phyloP scores from a whole-genome alignment of 108 stramenopile genomes.

The Schizochytrium sp. region DNA sequence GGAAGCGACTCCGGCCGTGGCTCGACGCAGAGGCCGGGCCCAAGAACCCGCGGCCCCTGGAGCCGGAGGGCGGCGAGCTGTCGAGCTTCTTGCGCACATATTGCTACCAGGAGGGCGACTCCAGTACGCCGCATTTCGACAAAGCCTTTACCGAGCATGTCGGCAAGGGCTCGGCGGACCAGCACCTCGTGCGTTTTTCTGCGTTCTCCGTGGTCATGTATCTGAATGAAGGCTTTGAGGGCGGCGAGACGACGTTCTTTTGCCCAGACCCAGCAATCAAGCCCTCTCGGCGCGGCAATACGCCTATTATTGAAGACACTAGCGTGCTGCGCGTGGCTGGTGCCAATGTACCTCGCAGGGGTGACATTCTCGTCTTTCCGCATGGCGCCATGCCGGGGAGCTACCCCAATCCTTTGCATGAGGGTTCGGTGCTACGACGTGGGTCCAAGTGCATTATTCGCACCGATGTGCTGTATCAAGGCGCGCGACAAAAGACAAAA shows the following conservation, averaged over 20 bases:
- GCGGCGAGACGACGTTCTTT: slow-evolving; percentile 75
- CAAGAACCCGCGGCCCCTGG: not conserved
- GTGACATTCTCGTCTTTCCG: not conserved
- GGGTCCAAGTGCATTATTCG: not conserved
- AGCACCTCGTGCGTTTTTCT: slow-evolving; percentile 31
- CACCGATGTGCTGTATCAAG: not conserved
- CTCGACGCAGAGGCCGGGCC: not conserved
- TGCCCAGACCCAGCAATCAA: not conserved
- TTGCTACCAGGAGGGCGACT: not conserved
- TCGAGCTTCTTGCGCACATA: not conserved
- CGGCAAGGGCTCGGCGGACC: not conserved
- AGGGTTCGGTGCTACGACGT: not conserved
- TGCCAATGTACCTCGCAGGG: not conserved
- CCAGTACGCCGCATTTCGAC: not conserved
- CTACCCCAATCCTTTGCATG: not conserved
- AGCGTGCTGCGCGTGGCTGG: not conserved
- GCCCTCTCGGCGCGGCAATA: not conserved
- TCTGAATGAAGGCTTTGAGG: slow-evolving; percentile 71
- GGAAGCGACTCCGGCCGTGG: not conserved
- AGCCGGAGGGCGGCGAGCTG: not conserved
- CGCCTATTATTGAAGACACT: not conserved
- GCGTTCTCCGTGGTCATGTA: slow-evolving; percentile 69
- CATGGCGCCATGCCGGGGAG: not conserved
- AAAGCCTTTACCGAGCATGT: not conserved
- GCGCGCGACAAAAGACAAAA: not conserved